Percentiles rank a stretch among this genome's conserved stretches.
Conservation (phyloP, 257 asterid species). For the Rhazya stricta region DNA sequence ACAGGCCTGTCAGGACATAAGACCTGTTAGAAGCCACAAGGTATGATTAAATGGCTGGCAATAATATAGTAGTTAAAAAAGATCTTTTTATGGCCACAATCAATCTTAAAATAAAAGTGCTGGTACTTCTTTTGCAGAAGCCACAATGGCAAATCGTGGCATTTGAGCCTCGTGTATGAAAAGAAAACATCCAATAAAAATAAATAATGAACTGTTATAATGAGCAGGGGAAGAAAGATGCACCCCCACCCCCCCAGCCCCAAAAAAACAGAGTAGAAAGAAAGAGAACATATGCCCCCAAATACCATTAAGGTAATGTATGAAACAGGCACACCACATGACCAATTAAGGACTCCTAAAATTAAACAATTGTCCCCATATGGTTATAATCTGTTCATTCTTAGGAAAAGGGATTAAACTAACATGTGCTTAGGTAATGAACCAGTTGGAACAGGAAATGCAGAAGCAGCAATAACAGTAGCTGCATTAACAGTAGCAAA, state of each 20-base stretch:
- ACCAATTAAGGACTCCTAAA: constrained; percentile 2
- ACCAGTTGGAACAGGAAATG: neutral
- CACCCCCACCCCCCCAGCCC: no score
- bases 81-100: neutral
- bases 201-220: neutral
- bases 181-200: neutral
- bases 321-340: neutral
- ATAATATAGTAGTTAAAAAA: neutral
- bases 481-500: neutral
- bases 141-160: neutral
- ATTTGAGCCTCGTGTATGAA: neutral
- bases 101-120: neutral
- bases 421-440: neutral
- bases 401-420: neutral
- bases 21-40: constrained; percentile 41
- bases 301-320: neutral
- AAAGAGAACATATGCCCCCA: neutral
- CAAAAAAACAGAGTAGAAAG: no score
- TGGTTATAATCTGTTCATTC: neutral
- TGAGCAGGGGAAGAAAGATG: neutral
- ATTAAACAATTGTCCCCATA: neutral
- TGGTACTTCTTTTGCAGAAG: neutral
- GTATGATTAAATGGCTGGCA: neutral
- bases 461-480: neutral
- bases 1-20: constrained; percentile 71